Percentiles rank a stretch among this genome's conserved stretches.
Conservation (phyloP, 371 early-diverging fungal genomes). For the Rhizomucor pusillus region DNA sequence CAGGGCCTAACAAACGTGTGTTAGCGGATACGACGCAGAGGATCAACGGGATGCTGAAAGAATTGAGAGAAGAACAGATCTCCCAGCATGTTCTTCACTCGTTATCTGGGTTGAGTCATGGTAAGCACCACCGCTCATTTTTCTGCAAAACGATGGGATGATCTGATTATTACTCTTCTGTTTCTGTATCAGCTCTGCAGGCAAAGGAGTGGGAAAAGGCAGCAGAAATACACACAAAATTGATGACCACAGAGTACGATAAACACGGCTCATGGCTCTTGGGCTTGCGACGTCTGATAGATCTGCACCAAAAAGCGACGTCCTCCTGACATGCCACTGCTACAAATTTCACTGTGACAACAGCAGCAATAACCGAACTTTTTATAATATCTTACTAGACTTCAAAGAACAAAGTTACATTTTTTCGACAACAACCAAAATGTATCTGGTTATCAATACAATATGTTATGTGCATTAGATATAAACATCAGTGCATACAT, state of each 20-base stretch:
- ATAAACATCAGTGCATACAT: too few relatives aligned
- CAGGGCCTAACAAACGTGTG: conserved; percentile 19
- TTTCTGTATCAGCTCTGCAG: conserved; percentile 10
- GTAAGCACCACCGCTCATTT: conserved; percentile 13
- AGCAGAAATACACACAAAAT: conserved; percentile 11
- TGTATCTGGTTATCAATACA: too few relatives aligned
- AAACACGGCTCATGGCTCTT: conserved; percentile 19
- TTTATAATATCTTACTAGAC: too few relatives aligned
- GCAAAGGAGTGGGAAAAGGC: conserved; percentile 14
- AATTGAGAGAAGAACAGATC: conserved; percentile 6
- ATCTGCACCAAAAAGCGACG: conserved; percentile 10
- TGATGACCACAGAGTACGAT: conserved; percentile 23
- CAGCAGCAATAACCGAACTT: too few relatives aligned
- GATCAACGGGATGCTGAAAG: conserved; percentile 11
- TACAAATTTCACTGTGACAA: too few relatives aligned
- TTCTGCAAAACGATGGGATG: not conserved
- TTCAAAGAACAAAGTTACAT: too few relatives aligned
- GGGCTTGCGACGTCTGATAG: conserved; percentile 22
- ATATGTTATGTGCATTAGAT: too few relatives aligned
- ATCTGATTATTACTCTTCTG: not conserved
- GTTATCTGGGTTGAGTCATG: conserved; percentile 11
- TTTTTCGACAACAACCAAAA: too few relatives aligned
- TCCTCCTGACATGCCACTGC: not conserved
- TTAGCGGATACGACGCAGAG: conserved; percentile 17
- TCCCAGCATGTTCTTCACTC: conserved; percentile 8